These are phyloP conservation scores for Ceratobasidium papillatum DNA, from an alignment of 1,284 basidiomycete species.

Conservation along the genomic window DNA sequence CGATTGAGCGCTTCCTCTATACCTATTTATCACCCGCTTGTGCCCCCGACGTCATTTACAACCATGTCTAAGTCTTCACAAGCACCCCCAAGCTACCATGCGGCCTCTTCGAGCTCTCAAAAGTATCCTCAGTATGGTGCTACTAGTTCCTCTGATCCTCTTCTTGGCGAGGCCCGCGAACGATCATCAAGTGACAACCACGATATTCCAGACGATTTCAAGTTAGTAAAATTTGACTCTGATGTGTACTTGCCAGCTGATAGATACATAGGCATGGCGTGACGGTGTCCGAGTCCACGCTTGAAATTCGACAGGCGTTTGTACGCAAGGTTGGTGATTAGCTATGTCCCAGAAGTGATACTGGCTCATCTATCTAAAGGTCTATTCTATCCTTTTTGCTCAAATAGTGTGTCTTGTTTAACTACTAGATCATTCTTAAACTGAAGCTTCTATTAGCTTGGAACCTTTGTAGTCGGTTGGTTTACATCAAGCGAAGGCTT, in stretches of 20 bases:
- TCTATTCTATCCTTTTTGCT: slow-evolving; percentile 78
- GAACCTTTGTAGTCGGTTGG: slow-evolving; percentile 74
- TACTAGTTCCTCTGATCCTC: slow-evolving; percentile 17
- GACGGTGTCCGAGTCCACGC: slow-evolving; percentile 74
- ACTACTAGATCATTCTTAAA: not conserved
- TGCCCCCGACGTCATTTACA: slow-evolving; percentile 2
- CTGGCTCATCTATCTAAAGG: slow-evolving; percentile 18
- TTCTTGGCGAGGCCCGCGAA: slow-evolving; percentile 22
- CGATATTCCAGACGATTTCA: slow-evolving; percentile 85
- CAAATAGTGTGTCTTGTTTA: slow-evolving; percentile 65
- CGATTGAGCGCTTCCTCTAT: not conserved
- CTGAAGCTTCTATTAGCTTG: slow-evolving; percentile 58
- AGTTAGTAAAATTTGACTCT: slow-evolving; percentile 58
- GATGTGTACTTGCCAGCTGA: not conserved
- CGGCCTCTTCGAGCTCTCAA: slow-evolving; percentile 29
- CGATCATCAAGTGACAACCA: slow-evolving; percentile 36
- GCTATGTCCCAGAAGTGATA: not conserved
- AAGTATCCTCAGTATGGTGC: slow-evolving; percentile 34
- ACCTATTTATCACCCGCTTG: slow-evolving; percentile 9
- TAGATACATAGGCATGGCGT: slow-evolving; percentile 66
- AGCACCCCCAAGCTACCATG: slow-evolving; percentile 32
- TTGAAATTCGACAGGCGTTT: slow-evolving; percentile 76
- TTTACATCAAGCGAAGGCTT: slow-evolving; percentile 65
- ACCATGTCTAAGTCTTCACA: slow-evolving; percentile 37
- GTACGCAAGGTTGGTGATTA: slow-evolving; percentile 65